Percentiles rank a stretch among this genome's conserved stretches.
phyloP scores from a whole-genome alignment of 495 filamentous ascomycete genomes.

The Ascobolus immersus region DNA sequence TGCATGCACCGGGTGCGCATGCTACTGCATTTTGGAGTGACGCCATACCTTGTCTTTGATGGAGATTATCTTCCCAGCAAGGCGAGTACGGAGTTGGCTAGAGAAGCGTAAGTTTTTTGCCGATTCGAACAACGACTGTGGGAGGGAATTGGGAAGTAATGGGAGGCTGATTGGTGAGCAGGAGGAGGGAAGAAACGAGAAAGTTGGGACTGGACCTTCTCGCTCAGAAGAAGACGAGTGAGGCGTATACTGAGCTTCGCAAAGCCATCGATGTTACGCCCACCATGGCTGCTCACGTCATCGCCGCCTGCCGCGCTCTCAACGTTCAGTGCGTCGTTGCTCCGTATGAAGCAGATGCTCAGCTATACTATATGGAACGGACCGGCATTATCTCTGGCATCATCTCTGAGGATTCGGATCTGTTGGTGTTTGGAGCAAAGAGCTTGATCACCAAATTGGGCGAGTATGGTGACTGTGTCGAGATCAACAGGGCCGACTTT shows the following conservation, averaged over 20 bases:
- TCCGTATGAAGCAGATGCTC: conserved; percentile 92
- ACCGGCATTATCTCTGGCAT: conserved; percentile 63
- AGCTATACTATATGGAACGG: conserved; percentile 78
- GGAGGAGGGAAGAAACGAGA: conserved; percentile 46
- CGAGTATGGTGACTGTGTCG: conserved; percentile 73
- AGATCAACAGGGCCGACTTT: conserved; percentile 72
- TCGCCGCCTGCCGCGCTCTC: conserved; percentile 64
- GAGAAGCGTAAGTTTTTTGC: conserved; percentile 6
- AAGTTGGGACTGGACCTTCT: conserved; percentile 52
- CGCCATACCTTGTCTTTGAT: conserved; percentile 83
- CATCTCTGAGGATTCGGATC: conserved; percentile 87
- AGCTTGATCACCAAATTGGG: conserved; percentile 82
- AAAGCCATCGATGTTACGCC: conserved; percentile 94
- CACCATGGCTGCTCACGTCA: conserved; percentile 74
- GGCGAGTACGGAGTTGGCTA: conserved; percentile 46
- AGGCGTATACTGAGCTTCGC: conserved; percentile 68
- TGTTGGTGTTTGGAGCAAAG: conserved; percentile 83
- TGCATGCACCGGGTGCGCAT: conserved; percentile 75
- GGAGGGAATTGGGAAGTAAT: not conserved
- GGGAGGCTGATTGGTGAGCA: conserved; percentile 27
- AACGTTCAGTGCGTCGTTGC: conserved; percentile 75
- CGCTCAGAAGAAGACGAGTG: conserved; percentile 46
- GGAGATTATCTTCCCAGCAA: conserved; percentile 91
- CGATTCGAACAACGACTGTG: not conserved
- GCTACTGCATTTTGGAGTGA: conserved; percentile 78